A percentile compares a stretch with the other conserved stretches of the same genome.
These are phyloP conservation scores for Candida qinlingensis DNA, from an alignment of 805 yeast genomes.

Conservation along the genomic window DNA sequence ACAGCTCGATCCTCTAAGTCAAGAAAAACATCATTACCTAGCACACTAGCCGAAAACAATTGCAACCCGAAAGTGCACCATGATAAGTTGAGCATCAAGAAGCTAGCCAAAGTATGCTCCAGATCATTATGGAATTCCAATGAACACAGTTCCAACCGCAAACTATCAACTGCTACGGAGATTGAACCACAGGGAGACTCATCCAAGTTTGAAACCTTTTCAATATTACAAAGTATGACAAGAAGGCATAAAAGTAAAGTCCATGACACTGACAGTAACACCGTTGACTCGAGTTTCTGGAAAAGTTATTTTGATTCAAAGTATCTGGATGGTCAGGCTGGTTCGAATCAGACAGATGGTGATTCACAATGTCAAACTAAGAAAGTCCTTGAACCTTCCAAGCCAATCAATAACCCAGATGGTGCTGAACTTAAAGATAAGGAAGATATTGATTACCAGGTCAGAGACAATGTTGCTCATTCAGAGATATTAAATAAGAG, in stretches of 20 bases:
- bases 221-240: slow-evolving; percentile 6
- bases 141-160: neutral
- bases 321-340: neutral
- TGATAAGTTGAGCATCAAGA: slow-evolving; percentile 14
- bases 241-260: slow-evolving; percentile 2
- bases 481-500: slow-evolving; percentile 1
- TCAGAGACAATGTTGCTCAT: slow-evolving; percentile 2
- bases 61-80: neutral
- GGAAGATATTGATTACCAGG: neutral
- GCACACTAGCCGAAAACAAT: slow-evolving; percentile 7
- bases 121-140: slow-evolving; percentile 10
- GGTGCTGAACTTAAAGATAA: neutral
- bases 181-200: slow-evolving; percentile 6
- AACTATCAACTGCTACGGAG: neutral
- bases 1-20: slow-evolving; percentile 14
- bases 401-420: slow-evolving; percentile 1
- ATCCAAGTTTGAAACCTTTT: slow-evolving; percentile 11
- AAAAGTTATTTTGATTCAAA: slow-evolving; percentile 1
- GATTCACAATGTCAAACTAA: neutral
- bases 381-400: neutral
- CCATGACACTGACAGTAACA: neutral
- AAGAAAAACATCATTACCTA: slow-evolving; percentile 15
- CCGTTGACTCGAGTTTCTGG: neutral
- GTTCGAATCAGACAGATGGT: neutral
- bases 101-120: slow-evolving; percentile 14